A percentile compares a stretch with the other conserved stretches of the same genome.
Conservation (phyloP, 2,329 filamentous ascomycete species). For the Penicillium corylophilum region DNA sequence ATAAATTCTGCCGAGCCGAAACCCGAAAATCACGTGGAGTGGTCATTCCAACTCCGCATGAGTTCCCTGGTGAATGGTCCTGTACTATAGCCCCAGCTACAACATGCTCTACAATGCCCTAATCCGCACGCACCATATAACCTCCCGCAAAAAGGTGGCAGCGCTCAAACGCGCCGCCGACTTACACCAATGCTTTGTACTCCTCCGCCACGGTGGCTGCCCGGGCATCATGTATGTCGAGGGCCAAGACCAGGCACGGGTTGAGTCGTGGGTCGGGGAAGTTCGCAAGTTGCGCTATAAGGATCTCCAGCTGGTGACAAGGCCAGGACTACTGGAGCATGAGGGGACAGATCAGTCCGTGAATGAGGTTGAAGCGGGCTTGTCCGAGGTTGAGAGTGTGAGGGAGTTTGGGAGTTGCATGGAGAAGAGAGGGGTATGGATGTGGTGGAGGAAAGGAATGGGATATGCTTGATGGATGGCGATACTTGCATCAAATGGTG, state of each 20-base stretch:
- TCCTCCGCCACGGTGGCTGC: slow-evolving; percentile 65
- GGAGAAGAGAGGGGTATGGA: slow-evolving; percentile 57
- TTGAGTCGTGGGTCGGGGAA: slow-evolving; percentile 63
- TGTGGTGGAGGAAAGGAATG: slow-evolving; percentile 71
- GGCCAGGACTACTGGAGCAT: slow-evolving; percentile 46
- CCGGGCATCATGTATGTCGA: slow-evolving; percentile 81
- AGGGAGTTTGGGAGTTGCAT: slow-evolving; percentile 64
- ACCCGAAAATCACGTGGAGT: too few species aligned
- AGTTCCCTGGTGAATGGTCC: too few species aligned
- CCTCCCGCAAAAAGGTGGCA: slow-evolving; percentile 70
- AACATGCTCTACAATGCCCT: slow-evolving; percentile 55
- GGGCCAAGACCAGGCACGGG: slow-evolving; percentile 51
- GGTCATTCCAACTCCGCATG: too few species aligned
- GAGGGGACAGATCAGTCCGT: slow-evolving; percentile 2
- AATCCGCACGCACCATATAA: slow-evolving; percentile 79
- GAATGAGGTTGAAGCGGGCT: slow-evolving; percentile 24
- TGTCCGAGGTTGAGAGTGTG: slow-evolving; percentile 62
- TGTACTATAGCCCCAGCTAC: background rate
- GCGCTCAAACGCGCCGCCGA: slow-evolving; percentile 64
- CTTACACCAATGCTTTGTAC: slow-evolving; percentile 59
- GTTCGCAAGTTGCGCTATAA: slow-evolving; percentile 70
- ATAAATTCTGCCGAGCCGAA: too few species aligned
- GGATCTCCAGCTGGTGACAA: slow-evolving; percentile 64
- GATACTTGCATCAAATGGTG: background rate
- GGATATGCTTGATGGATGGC: slow-evolving; percentile 40